Percentiles rank a stretch among this genome's conserved stretches.
Evolutionary conservation across 2,329 filamentous ascomycete species (phyloP).

Genomic region (Didymella pomorum): DNA sequence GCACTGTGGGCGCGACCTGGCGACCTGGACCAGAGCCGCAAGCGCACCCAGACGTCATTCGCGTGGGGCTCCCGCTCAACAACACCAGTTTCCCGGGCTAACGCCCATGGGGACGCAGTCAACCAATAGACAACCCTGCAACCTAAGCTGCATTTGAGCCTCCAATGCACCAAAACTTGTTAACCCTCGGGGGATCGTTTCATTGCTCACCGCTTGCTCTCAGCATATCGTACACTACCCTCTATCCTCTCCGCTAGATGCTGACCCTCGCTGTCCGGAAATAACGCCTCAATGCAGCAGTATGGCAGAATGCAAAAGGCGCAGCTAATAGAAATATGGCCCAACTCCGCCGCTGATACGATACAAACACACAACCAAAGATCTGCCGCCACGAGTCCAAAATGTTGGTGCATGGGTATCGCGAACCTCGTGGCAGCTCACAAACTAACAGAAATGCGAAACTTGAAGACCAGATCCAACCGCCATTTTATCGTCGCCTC

Average conservation of each 20-base stretch:
- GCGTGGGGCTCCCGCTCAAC: slow-evolving; percentile 27
- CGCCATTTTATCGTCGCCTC: slow-evolving; percentile 31
- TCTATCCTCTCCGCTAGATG: slow-evolving; percentile 30
- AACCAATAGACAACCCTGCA: slow-evolving; percentile 18
- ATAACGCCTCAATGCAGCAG: slow-evolving; percentile 24
- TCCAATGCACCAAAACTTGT: slow-evolving; percentile 19
- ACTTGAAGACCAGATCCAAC: slow-evolving; percentile 34
- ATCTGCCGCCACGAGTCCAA: slow-evolving; percentile 42
- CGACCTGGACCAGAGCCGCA: slow-evolving; percentile 33
- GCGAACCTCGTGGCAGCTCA: slow-evolving; percentile 42
- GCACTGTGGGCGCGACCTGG: slow-evolving; percentile 25
- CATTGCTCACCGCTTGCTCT: slow-evolving; percentile 24
- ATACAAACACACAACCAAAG: slow-evolving; percentile 32
- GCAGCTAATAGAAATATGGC: slow-evolving; percentile 33
- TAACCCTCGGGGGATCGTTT: slow-evolving; percentile 16
- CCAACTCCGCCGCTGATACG: slow-evolving; percentile 48
- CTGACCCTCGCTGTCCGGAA: slow-evolving; percentile 22
- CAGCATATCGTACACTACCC: slow-evolving; percentile 34
- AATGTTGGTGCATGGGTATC: slow-evolving; percentile 46
- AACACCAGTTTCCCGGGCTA: slow-evolving; percentile 18
- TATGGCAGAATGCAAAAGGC: slow-evolving; percentile 36
- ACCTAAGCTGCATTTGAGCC: slow-evolving; percentile 17
- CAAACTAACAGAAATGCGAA: slow-evolving; percentile 38
- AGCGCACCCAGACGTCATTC: slow-evolving; percentile 35
- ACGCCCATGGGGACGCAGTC: slow-evolving; percentile 16